A percentile compares a stretch with the other conserved stretches of the same genome.
These are phyloP conservation scores for Gillenia trifoliata DNA, from an alignment of 306 rosid genomes.

Conservation along the genomic window DNA sequence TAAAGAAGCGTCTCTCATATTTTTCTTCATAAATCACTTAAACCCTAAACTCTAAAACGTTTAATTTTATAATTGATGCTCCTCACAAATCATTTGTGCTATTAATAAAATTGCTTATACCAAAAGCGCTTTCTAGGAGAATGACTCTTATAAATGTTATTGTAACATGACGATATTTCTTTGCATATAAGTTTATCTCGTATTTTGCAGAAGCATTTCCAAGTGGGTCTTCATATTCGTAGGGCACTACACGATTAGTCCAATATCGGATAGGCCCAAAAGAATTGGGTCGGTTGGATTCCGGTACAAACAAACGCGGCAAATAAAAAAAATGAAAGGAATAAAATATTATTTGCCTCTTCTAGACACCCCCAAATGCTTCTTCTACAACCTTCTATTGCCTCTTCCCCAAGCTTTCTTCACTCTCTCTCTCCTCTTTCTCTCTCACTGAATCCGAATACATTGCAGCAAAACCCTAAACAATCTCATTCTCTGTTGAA, in stretches of 20 bases:
- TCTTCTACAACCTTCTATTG: conserved; percentile 35
- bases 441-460: not conserved
- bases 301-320: not conserved
- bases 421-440: not conserved
- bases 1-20: no score
- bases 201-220: no score
- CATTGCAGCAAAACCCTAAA: not conserved
- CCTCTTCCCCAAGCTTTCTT: conserved; percentile 27
- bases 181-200: not conserved
- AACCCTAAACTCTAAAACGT: no score
- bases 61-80: no score
- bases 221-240: not conserved
- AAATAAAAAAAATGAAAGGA: rapidly evolving
- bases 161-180: not conserved
- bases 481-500: not conserved
- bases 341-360: not conserved
- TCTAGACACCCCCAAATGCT: not conserved
- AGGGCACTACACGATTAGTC: not conserved
- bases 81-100: no score
- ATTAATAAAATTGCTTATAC: not conserved
- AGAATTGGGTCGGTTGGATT: not conserved
- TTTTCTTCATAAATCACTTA: no score
- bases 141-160: no score
- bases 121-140: not conserved
- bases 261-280: not conserved